Evolutionary conservation across 179 eudicot species (phyloP).

Genomic region (Beta lomatogona): DNA sequence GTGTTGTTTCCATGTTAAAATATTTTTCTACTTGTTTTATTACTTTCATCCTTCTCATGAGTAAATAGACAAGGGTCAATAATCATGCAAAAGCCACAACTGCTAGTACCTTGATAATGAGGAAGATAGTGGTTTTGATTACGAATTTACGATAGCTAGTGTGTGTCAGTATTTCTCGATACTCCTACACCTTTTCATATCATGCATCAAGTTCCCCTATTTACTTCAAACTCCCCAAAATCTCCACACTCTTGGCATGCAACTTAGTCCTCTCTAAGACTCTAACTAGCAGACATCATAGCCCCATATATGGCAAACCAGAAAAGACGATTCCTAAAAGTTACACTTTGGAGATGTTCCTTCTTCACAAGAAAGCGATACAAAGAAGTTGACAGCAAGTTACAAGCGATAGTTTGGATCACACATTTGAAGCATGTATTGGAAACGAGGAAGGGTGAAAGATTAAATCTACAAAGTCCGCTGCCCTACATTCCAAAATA

Average conservation of each 20-base stretch:
- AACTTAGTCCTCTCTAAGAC: not conserved
- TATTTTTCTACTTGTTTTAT: no score
- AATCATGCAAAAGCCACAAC: no score
- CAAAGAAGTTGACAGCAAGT: not conserved
- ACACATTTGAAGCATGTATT: not conserved
- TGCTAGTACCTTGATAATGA: not conserved
- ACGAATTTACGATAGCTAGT: not conserved
- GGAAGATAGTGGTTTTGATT: not conserved
- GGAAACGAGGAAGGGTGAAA: not conserved
- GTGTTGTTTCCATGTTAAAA: no score
- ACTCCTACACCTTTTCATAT: not conserved
- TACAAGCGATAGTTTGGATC: not conserved
- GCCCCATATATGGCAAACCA: not conserved
- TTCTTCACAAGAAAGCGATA: not conserved
- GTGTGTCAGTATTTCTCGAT: not conserved
- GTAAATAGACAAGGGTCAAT: no score
- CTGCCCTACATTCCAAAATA: no score
- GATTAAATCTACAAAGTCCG: no score
- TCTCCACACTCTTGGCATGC: not conserved
- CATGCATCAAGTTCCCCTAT: not conserved
- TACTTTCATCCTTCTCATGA: no score
- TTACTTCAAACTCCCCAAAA: not conserved
- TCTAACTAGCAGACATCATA: not conserved
- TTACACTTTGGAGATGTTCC: not conserved
- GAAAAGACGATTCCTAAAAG: no score